Percentiles rank a stretch among this genome's conserved stretches.
phyloP scores from a whole-genome alignment of 495 filamentous ascomycete genomes.

The Xylaria curta region DNA sequence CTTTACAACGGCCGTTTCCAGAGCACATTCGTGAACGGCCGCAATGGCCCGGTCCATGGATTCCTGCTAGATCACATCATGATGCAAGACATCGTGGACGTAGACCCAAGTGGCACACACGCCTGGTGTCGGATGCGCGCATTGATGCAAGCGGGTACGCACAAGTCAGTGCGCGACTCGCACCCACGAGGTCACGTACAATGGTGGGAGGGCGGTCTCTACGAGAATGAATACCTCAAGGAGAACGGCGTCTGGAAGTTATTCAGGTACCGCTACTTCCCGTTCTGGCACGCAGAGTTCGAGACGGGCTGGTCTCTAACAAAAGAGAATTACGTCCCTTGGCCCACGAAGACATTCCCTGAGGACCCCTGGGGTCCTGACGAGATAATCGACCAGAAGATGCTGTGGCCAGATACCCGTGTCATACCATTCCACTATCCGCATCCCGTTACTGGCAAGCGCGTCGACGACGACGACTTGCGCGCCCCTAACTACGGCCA shows the following conservation, averaged over 20 bases:
- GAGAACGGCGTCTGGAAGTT: slow-evolving; percentile 63
- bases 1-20: slow-evolving; percentile 62
- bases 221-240: slow-evolving; percentile 67
- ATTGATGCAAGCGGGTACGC: slow-evolving; percentile 61
- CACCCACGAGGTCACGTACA: slow-evolving; percentile 59
- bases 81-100: slow-evolving; percentile 62
- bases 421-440: slow-evolving; percentile 63
- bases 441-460: slow-evolving; percentile 58
- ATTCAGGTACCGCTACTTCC: slow-evolving; percentile 61
- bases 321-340: slow-evolving; percentile 58
- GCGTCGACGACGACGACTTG: slow-evolving; percentile 51
- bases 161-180: slow-evolving; percentile 52
- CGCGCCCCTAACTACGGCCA: slow-evolving; percentile 54
- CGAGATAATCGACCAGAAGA: slow-evolving; percentile 59
- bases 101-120: slow-evolving; percentile 51
- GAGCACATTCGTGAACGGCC: slow-evolving; percentile 53
- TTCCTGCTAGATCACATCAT: slow-evolving; percentile 63
- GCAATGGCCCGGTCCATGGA: slow-evolving; percentile 62
- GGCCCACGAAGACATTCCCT: slow-evolving; percentile 50
- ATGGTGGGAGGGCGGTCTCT: slow-evolving; percentile 64
- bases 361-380: slow-evolving; percentile 59
- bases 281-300: slow-evolving; percentile 62
- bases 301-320: slow-evolving; percentile 60
- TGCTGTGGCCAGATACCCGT: slow-evolving; percentile 62
- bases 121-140: slow-evolving; percentile 62